phyloP scores from a whole-genome alignment of 805 yeast genomes.

The Hanseniaspora occidentalis region DNA sequence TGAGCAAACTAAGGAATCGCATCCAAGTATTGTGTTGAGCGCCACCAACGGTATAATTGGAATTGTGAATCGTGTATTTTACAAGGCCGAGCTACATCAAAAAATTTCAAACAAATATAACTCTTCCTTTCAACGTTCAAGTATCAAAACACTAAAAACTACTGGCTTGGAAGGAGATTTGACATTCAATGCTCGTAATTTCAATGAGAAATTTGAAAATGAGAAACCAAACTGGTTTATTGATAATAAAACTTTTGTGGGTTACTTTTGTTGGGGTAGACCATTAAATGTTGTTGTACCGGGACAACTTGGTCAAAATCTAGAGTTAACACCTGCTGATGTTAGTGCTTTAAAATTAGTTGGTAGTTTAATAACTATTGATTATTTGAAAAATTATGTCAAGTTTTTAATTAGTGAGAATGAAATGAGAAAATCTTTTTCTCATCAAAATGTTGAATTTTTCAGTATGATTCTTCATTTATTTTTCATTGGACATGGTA shows the following conservation, averaged over 20 bases:
- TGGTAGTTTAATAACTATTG: constrained; percentile 34
- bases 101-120: constrained; percentile 33
- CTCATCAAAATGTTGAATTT: constrained; percentile 50
- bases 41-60: constrained; percentile 49
- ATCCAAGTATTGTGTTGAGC: constrained; percentile 52
- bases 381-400: constrained; percentile 45
- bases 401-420: constrained; percentile 49
- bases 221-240: constrained; percentile 48
- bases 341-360: constrained; percentile 27
- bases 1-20: constrained; percentile 40
- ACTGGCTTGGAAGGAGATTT: too few species aligned
- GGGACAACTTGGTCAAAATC: constrained; percentile 9
- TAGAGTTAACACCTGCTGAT: constrained; percentile 32
- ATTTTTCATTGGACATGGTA: constrained; percentile 3
- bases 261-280: constrained; percentile 71
- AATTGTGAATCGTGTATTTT: constrained; percentile 33
- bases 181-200: constrained; percentile 25
- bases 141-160: constrained; percentile 34
- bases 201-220: constrained; percentile 29
- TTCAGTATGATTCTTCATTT: constrained; percentile 38
- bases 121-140: constrained; percentile 24
- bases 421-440: constrained; percentile 55
- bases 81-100: constrained; percentile 36
- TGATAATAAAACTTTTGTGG: constrained; percentile 43
- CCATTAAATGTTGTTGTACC: constrained; percentile 33